Conservation (phyloP, 352 stramenopile genomes). For the Globisporangium orthogonon region DNA sequence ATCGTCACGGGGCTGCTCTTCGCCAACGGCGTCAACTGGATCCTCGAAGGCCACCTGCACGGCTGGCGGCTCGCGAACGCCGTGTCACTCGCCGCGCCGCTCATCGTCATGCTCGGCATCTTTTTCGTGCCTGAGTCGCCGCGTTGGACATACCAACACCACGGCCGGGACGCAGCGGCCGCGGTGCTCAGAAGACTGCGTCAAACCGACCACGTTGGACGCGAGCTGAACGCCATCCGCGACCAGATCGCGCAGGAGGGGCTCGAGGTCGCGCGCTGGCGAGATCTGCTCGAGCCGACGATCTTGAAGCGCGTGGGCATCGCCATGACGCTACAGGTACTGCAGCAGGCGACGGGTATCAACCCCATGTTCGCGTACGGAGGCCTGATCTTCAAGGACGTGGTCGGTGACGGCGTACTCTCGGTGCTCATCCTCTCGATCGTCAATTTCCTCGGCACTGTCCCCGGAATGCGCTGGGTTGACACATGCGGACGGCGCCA, state of each 20-base stretch:
- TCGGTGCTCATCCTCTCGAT: conserved; percentile 12
- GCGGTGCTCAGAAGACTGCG: neutral
- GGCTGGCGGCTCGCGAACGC: conserved; percentile 17
- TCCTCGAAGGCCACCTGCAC: conserved; percentile 1
- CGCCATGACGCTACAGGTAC: conserved; percentile 26
- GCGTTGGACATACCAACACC: conserved; percentile 2
- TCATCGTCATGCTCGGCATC: conserved; percentile 16
- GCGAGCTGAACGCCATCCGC: conserved; percentile 1
- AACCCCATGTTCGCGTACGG: conserved; percentile 34
- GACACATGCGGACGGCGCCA: conserved; percentile 26
- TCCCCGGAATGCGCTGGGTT: conserved; percentile 35
- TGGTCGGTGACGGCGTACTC: conserved; percentile 23
- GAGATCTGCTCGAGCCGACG: conserved; percentile 21
- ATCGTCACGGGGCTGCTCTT: conserved; percentile 24
- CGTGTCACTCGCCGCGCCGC: conserved; percentile 11
- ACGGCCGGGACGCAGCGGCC: neutral
- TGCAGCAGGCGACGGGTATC: conserved; percentile 42
- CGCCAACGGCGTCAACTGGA: conserved; percentile 18
- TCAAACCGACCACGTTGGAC: neutral
- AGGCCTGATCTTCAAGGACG: conserved; percentile 29
- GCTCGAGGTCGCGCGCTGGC: conserved; percentile 22
- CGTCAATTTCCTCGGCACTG: conserved; percentile 30
- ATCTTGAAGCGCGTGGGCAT: conserved; percentile 24
- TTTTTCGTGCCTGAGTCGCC: conserved; percentile 9
- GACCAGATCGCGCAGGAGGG: conserved; percentile 5